phyloP scores from a whole-genome alignment of 192 early-diverging fungal genomes.

The Gaertneriomyces sp. region DNA sequence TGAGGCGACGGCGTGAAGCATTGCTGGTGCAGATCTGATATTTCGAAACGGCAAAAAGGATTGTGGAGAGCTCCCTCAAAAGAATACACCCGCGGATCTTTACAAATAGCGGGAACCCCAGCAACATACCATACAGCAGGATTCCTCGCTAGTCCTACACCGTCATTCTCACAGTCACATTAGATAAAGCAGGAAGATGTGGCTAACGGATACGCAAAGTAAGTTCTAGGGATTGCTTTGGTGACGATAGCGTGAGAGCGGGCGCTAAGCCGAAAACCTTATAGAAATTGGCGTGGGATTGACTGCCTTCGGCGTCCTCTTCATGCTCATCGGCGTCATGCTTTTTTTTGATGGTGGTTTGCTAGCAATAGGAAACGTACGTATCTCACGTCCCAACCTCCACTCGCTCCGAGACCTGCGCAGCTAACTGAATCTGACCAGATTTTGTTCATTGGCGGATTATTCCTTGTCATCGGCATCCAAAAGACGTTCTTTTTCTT shows the following conservation, averaged over 20 bases:
- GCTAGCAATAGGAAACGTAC: constrained; percentile 94
- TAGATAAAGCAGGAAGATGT: constrained; percentile 41
- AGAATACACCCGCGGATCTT: too few relatives aligned
- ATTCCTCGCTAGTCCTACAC: too few relatives aligned
- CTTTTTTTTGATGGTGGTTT: constrained; percentile 94
- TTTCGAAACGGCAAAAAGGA: too few relatives aligned
- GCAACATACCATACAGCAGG: too few relatives aligned
- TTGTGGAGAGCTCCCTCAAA: too few relatives aligned
- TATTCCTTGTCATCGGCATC: constrained; percentile 85
- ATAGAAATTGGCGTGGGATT: constrained; percentile 89
- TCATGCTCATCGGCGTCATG: constrained; percentile 90
- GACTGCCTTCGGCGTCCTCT: constrained; percentile 86
- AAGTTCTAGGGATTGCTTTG: constrained; percentile 25
- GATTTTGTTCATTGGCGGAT: constrained; percentile 82
- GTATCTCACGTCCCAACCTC: not conserved
- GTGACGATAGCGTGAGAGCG: not conserved
- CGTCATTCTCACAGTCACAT: too few relatives aligned
- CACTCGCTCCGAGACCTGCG: not conserved
- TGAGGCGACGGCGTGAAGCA: too few relatives aligned
- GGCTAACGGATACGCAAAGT: constrained; percentile 73
- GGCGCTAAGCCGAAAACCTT: not conserved
- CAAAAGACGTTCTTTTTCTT: constrained; percentile 86
- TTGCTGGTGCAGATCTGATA: too few relatives aligned
- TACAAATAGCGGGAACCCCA: too few relatives aligned
- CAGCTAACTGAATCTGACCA: not conserved